Percentiles rank a stretch among this genome's conserved stretches.
Evolutionary conservation across 2,329 filamentous ascomycete genomes (phyloP).

Genomic region (Neopestalotiopsis sp.): DNA sequence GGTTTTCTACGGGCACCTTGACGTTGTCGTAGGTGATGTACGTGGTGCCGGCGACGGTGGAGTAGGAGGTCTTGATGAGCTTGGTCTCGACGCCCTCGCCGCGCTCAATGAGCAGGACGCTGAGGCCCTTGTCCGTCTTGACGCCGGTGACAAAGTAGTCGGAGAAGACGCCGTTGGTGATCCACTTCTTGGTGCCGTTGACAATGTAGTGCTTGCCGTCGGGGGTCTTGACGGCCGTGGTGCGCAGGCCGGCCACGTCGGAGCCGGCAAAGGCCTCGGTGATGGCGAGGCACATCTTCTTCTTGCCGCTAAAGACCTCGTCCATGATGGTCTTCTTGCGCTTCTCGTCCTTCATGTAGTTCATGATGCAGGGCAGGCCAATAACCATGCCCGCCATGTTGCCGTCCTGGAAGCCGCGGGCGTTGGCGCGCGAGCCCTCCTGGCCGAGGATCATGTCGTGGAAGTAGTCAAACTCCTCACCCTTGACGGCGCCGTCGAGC

Average conservation of each 20-base stretch:
- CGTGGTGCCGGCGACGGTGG: constrained; percentile 76
- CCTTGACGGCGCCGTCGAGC: constrained; percentile 72
- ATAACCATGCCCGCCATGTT: constrained; percentile 90
- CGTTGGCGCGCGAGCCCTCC: constrained; percentile 73
- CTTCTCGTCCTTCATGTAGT: constrained; percentile 73
- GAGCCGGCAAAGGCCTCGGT: constrained; percentile 88
- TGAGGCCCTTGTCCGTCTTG: constrained; percentile 79
- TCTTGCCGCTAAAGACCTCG: constrained; percentile 79
- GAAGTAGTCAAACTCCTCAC: constrained; percentile 86
- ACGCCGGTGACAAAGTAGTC: constrained; percentile 87
- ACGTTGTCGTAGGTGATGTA: constrained; percentile 86
- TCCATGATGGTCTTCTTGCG: constrained; percentile 71
- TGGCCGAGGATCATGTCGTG: constrained; percentile 80
- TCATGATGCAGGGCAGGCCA: constrained; percentile 77
- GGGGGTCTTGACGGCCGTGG: constrained; percentile 76
- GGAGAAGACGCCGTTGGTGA: constrained; percentile 79
- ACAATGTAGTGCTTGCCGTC: constrained; percentile 77
- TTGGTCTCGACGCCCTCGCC: constrained; percentile 78
- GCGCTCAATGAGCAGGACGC: constrained; percentile 76
- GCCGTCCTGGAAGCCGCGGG: constrained; percentile 83
- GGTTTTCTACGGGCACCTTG: constrained; percentile 79
- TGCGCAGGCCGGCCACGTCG: constrained; percentile 81
- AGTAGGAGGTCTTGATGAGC: constrained; percentile 83
- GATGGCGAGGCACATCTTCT: constrained; percentile 88
- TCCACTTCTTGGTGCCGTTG: constrained; percentile 85